These are phyloP conservation scores for Xylaria digitata DNA, from an alignment of 2,329 filamentous ascomycete genomes.

Conservation along the genomic window DNA sequence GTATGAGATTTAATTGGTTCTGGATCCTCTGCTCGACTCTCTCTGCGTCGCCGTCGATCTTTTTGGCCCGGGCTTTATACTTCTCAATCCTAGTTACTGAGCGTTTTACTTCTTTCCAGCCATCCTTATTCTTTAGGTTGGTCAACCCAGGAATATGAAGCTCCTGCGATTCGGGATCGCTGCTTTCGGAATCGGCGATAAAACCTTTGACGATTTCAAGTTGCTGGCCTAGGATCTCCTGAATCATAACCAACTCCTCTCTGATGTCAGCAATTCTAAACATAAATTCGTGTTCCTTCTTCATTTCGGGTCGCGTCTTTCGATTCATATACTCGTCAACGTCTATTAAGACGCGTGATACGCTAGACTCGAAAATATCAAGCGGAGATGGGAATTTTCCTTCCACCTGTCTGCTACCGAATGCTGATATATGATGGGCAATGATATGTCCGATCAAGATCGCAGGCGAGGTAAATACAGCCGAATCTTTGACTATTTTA, in stretches of 20 bases:
- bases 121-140: too few relatives aligned
- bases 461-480: not conserved
- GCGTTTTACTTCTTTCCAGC: conserved; percentile 6
- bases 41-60: conserved; percentile 29
- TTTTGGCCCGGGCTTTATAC: conserved; percentile 1
- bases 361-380: conserved; percentile 24
- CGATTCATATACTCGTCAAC: conserved; percentile 10
- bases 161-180: not conserved
- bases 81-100: not conserved
- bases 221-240: conserved; percentile 23
- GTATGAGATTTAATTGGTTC: conserved; percentile 29
- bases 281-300: conserved; percentile 21
- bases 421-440: not conserved
- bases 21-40: conserved; percentile 30
- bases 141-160: too few relatives aligned
- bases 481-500: too few relatives aligned
- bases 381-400: conserved; percentile 3
- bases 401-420: not conserved
- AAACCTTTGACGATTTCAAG: conserved; percentile 9
- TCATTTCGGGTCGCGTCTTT: not conserved
- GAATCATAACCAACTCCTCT: conserved; percentile 34
- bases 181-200: conserved; percentile 15
- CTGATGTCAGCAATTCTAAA: conserved; percentile 29
- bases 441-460: conserved; percentile 9
- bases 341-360: not conserved